These are phyloP conservation scores for Zychaea mexicana DNA, from an alignment of 371 early-diverging fungal species.

Conservation along the genomic window DNA sequence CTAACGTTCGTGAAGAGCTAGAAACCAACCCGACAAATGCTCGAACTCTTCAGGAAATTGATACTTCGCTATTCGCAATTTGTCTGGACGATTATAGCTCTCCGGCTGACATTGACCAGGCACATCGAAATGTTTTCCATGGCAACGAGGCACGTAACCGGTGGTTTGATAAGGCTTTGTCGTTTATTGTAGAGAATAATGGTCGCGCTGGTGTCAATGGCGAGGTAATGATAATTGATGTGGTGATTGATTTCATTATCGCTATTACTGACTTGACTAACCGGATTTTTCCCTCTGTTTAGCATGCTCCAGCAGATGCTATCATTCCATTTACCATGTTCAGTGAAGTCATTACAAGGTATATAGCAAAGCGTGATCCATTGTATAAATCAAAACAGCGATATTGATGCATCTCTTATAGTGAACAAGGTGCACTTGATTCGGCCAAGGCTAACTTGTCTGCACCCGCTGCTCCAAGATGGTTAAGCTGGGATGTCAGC, in stretches of 20 bases:
- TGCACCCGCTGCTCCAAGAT: constrained; percentile 8
- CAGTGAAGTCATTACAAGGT: constrained; percentile 63
- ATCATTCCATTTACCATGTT: constrained; percentile 83
- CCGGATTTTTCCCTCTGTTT: not conserved
- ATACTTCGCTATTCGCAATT: constrained; percentile 82
- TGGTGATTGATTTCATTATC: not conserved
- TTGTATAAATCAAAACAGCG: no score
- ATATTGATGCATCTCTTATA: not conserved
- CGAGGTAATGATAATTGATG: constrained; percentile 61
- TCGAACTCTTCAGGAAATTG: constrained; percentile 67
- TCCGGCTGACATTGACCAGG: constrained; percentile 57
- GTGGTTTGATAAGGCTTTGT: constrained; percentile 96
- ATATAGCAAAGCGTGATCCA: no score
- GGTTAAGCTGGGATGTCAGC: constrained; percentile 18
- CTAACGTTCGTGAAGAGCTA: constrained; percentile 44
- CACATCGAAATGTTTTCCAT: constrained; percentile 82
- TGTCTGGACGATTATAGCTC: constrained; percentile 81
- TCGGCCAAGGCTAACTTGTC: not conserved
- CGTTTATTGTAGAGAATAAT: constrained; percentile 81
- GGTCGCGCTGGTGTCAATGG: constrained; percentile 94
- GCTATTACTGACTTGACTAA: not conserved
- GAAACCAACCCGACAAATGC: constrained; percentile 54
- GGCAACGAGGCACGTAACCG: constrained; percentile 79
- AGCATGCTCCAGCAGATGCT: constrained; percentile 93
- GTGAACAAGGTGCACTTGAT: constrained; percentile 1